Evolutionary conservation across 495 filamentous ascomycete species (phyloP), one percentile per base, ranked within the genome.

Genomic region (Tetracladium marchalianum): DNA sequence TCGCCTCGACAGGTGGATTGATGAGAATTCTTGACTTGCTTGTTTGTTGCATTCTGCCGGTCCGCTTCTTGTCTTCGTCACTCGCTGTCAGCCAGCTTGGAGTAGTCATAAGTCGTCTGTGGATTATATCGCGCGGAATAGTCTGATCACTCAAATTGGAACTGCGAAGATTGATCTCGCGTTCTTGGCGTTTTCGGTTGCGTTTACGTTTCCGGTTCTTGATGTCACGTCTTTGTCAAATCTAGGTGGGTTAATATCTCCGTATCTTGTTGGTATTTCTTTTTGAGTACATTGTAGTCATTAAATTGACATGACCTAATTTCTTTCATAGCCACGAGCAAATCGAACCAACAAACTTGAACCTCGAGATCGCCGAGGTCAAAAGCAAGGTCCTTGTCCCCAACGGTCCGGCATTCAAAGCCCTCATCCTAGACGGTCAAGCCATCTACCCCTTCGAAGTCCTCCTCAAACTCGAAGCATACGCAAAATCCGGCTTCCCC

Each of bases 311-410:
- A n/a, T n/a, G n/a, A n/a, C n/a, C n/a, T n/a, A n/a, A n/a, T n/a
- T n/a, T n/a, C n/a, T n/a, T n/a, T n/a, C n/a, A n/a, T n/a, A n/a
- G n/a, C n/a, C 69, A 72, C 46, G 62, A 68, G n/a, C 75, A 77
- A 49, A 58, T 75, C 0, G 64, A 64, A 1, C 64, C 71, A 0
- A 67, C 68, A 31, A 75, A 77, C 50, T 62, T 74, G 33, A 56
- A 56, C 10, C 57, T 69, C 2, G 50, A 58, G 0, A 42, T 57
- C 17, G 64, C 67, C 2, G 35, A 37, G 10, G 66, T 74, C 0
- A 48, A 44, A 10, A 52, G 67, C 44, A 58, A 57, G 6, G 45
- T 50, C 1, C 54, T 77, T 15, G 69, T 62, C 0, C 62, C 66
- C 0, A 52, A 68, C 35, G 59, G 61, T 1, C 70, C 63, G 4